Base-by-base conservation (phyloP, 2,329 filamentous ascomycete genomes). In the Calonectria leucothoes region DNA sequence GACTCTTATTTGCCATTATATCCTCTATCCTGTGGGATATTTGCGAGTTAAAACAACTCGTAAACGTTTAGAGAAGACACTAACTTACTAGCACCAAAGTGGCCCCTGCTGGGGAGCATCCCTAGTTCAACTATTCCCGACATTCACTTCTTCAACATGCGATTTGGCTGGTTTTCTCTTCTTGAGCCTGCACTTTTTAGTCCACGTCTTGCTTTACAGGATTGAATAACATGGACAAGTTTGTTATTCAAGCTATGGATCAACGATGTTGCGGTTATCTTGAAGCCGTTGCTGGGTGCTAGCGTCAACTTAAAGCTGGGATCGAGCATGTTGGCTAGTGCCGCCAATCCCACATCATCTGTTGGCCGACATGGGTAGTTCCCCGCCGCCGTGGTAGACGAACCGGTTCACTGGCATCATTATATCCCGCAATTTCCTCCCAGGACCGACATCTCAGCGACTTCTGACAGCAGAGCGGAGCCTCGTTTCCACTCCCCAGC, bases 381-480 rank as follows among this genome's bases (percentile, higher is more conserved):
- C 55, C 55, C 55, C 55, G 33, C 55, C 23, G 35, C 33, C 25
- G 6, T 64, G 27, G 37, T 29, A 7, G 37, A 25, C 25, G 39
- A 64, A 64, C 39, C 5, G 59, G 49, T 64, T 48, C 25, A 12
- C 29, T 48, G 27, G 39, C n/a, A 48, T 48, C 39, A 48, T 42
- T 64, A 64, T 64, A 64, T 64, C 37, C 59, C 59, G 59, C 59
- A 64, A 45, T 64, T 48, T 64, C 29, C 35, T 33, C 23, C 23
- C 23, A 61, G 35, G 23, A 12, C 55, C 39, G 59, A 42, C 59
- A 31, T 42, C n/a, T 64, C 27, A 29, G 25, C 39, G 10, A 14
- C 39, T 15, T 15, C 27, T 20, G 25, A 64, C 8, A 27, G 29
- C 59, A 33, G 33, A 45, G 59, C 33, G 37, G 37, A 42, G 27